Conservation (phyloP, 768 basidiomycete species). For the Amyloporia xantha region DNA sequence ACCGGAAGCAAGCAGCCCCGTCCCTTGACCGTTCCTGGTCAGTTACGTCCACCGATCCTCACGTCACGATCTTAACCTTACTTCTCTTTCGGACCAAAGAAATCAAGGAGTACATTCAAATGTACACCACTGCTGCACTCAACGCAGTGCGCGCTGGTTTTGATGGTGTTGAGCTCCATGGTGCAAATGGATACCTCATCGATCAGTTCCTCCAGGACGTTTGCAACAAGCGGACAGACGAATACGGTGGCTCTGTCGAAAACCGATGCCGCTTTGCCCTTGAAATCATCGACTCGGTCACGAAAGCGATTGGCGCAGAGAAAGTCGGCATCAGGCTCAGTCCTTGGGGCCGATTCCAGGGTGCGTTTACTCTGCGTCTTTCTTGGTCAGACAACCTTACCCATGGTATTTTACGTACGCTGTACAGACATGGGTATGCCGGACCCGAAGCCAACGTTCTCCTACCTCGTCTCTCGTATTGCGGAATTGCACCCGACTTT, state of each 20-base stretch:
- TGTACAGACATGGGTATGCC: constrained; percentile 41
- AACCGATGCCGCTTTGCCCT: constrained; percentile 40
- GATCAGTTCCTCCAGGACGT: constrained; percentile 34
- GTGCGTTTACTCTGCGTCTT: constrained; percentile 22
- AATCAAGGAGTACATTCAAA: constrained; percentile 34
- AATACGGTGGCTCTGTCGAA: constrained; percentile 43
- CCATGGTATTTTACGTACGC: not conserved
- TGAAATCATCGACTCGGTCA: constrained; percentile 35
- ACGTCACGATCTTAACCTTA: not conserved
- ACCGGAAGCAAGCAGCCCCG: constrained; percentile 14
- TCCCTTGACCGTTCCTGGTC: constrained; percentile 19
- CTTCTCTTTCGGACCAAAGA: constrained; percentile 6
- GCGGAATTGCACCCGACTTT: constrained; percentile 33
- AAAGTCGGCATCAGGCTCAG: constrained; percentile 33
- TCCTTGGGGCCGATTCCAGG: constrained; percentile 29
- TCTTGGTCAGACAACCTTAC: not conserved
- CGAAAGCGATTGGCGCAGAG: constrained; percentile 34
- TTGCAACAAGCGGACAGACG: constrained; percentile 37
- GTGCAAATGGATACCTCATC: constrained; percentile 23
- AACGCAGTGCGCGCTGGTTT: constrained; percentile 24
- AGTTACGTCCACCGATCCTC: not conserved
- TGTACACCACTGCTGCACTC: constrained; percentile 19
- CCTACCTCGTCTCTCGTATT: constrained; percentile 38
- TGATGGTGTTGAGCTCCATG: constrained; percentile 21
- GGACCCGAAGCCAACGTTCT: constrained; percentile 35